phyloP scores from a whole-genome alignment of 2,329 filamentous ascomycete species.

The Trichoderma atrobrunneum region DNA sequence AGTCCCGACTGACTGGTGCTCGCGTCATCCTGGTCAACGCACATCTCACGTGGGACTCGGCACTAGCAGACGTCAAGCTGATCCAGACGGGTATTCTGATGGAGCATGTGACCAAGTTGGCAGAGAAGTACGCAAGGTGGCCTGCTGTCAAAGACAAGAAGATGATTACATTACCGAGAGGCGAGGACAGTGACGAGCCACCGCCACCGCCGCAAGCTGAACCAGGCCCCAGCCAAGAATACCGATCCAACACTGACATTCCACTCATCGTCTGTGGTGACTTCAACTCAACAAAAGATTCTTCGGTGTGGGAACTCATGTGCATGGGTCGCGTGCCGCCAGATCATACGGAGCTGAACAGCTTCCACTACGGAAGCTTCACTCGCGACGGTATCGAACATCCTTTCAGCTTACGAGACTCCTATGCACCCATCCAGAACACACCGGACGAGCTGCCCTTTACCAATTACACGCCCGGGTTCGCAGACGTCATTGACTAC shows the following conservation, averaged over 20 bases:
- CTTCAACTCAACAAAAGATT: constrained; percentile 87
- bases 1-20: constrained; percentile 86
- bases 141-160: constrained; percentile 80
- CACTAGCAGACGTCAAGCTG: constrained; percentile 88
- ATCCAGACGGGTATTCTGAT: constrained; percentile 95
- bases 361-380: constrained; percentile 87
- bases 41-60: constrained; percentile 93
- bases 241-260: constrained; percentile 80
- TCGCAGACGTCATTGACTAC: constrained; percentile 90
- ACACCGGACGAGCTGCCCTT: constrained; percentile 82
- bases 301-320: constrained; percentile 88
- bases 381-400: constrained; percentile 90
- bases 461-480: constrained; percentile 96
- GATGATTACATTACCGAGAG: constrained; percentile 45
- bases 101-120: constrained; percentile 83
- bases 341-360: constrained; percentile 75
- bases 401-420: constrained; percentile 88
- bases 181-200: constrained; percentile 39
- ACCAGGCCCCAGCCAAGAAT: constrained; percentile 80
- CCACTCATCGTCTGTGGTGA: constrained; percentile 91
- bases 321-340: constrained; percentile 74
- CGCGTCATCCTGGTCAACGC: constrained; percentile 90
- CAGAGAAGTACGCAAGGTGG: constrained; percentile 79
- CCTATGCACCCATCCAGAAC: constrained; percentile 79
- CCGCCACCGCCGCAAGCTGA: constrained; percentile 57